Conservation (phyloP, 805 yeast genomes). For the Citeromyces nyonsensis region DNA sequence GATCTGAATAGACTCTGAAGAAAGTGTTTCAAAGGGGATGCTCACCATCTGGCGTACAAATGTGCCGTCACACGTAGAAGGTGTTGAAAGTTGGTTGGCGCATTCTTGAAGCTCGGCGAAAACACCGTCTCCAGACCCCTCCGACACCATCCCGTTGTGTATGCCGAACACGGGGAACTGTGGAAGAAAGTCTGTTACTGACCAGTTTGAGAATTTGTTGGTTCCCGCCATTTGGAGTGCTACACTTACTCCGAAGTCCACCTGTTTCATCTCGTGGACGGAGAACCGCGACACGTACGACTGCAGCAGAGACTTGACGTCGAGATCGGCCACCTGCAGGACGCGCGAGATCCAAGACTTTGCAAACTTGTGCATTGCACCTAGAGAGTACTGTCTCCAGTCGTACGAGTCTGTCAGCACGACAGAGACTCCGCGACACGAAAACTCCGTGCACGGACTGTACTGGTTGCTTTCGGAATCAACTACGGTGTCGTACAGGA, state of each 20-base stretch:
- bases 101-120: too few relatives aligned
- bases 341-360: constrained; percentile 51
- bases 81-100: too few relatives aligned
- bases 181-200: constrained; percentile 60
- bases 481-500: constrained; percentile 63
- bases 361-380: constrained; percentile 40
- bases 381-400: constrained; percentile 62
- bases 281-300: constrained; percentile 25
- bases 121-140: too few relatives aligned
- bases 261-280: constrained; percentile 6
- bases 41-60: constrained; percentile 35
- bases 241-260: constrained; percentile 75
- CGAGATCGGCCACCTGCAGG: constrained; percentile 46
- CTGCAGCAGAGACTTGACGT: constrained; percentile 67
- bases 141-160: too few relatives aligned
- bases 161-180: constrained; percentile 24
- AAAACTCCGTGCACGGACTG: constrained; percentile 64
- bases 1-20: constrained; percentile 38
- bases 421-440: constrained; percentile 27
- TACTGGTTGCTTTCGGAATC: constrained; percentile 79
- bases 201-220: too few relatives aligned
- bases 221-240: constrained; percentile 79
- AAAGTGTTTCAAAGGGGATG: constrained; percentile 59
- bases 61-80: constrained; percentile 4
- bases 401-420: constrained; percentile 59